Conservation (phyloP, 2,329 filamentous ascomycete genomes). For the Nigrograna mackinnonii region DNA sequence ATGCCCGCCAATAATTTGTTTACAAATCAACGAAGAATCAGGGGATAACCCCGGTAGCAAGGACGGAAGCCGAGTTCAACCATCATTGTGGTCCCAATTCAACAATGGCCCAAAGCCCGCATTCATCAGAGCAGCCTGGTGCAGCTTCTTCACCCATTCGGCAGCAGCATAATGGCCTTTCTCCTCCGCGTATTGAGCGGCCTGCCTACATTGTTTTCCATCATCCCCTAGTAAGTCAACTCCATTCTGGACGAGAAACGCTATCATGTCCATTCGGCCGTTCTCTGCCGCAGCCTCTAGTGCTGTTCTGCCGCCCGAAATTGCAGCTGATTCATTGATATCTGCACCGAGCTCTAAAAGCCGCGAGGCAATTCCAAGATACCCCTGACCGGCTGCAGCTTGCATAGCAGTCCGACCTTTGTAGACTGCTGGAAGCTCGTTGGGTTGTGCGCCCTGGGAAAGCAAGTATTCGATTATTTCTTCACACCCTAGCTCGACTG, state of each 20-base stretch:
- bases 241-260: constrained; percentile 6
- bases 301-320: constrained; percentile 7
- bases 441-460: constrained; percentile 1
- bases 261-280: constrained; percentile 13
- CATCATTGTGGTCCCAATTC: no score
- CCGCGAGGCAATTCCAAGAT: constrained; percentile 4
- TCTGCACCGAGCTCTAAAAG: constrained; percentile 5
- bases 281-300: constrained; percentile 11
- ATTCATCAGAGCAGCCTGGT: neutral
- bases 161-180: constrained; percentile 1
- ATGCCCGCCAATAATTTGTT: no score
- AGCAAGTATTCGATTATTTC: constrained; percentile 9
- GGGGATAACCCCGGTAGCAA: no score
- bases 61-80: no score
- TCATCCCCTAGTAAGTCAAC: constrained; percentile 3
- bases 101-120: neutral
- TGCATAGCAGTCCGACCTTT: constrained; percentile 10
- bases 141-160: neutral
- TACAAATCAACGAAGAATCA: no score
- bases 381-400: constrained; percentile 9
- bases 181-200: constrained; percentile 3
- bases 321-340: constrained; percentile 3
- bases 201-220: constrained; percentile 5
- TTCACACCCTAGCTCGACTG: constrained; percentile 4
- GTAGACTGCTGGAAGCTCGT: constrained; percentile 3